Evolutionary conservation across 306 rosid species (phyloP), one percentile per base, ranked within the genome.

Genomic region (Begonia peltatifolia): DNA sequence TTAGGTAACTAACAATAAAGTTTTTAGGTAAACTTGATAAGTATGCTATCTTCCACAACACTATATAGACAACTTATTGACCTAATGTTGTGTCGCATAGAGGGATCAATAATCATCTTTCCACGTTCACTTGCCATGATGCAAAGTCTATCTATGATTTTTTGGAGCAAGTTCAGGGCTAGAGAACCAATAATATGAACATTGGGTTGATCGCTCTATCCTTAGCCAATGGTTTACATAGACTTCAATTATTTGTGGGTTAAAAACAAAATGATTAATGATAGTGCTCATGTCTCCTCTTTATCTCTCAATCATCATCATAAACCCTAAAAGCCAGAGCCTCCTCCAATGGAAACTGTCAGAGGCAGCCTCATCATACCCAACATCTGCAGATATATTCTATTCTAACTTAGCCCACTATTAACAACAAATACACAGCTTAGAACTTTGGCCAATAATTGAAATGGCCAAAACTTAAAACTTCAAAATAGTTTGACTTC

Each of bases 161-260:
- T 46, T 46, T 44, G 23, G 35, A 58, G 13, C 48, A 46, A 51
- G 10, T 46, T 9, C 9, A 50, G 49, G 62, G 22, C 44, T 25
- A 51, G 16, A 30, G 38, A 30, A 30, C 9, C 6, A 30, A 30
- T 30, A 30, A 30, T 30, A 30, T 30, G 38, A 30, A 30, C 38
- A 2, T 10, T 30, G n/a, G 41, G 18, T 56, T 58, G 30, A 43
- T 63, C 56, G 42, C 18, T 12, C 10, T 46, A 8, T 42, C 47
- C 44, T 3, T 30, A 42, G 38, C 55, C 53, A 53, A 71, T 74
- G 74, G 72, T 66, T 50, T 59, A 25, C 44, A 41, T 66, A n/a
- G 42, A 55, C 61, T 65, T 76, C 87, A 80, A 77, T 84, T 75
- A 77, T 84, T 72, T 75, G 80, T 23, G 69, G 54, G 38, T 54